Percentiles rank a stretch among this genome's conserved stretches.
phyloP scores from a whole-genome alignment of 1,139 yeast species.

The Hyphopichia khmerensis region DNA sequence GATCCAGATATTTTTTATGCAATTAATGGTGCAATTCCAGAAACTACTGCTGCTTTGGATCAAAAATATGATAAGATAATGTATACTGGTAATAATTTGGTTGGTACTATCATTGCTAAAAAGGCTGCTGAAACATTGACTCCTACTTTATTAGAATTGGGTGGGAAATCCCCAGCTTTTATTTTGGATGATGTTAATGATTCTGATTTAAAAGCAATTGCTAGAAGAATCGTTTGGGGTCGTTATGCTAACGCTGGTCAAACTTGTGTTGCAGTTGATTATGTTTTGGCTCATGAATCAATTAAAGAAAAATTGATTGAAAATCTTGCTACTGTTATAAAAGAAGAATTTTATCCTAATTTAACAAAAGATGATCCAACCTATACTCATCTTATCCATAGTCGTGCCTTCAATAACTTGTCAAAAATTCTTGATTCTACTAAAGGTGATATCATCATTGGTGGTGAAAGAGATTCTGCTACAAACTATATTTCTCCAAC shows the following conservation, averaged over 20 bases:
- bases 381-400: slow-evolving; percentile 66
- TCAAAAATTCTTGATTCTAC: slow-evolving; percentile 46
- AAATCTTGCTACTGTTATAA: slow-evolving; percentile 42
- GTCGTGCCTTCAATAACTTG: slow-evolving; percentile 56
- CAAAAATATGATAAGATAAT: slow-evolving; percentile 78
- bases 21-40: slow-evolving; percentile 74
- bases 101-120: slow-evolving; percentile 74
- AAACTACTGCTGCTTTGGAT: slow-evolving; percentile 64
- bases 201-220: slow-evolving; percentile 49
- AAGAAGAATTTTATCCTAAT: slow-evolving; percentile 47
- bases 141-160: slow-evolving; percentile 80
- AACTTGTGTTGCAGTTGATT: slow-evolving; percentile 88
- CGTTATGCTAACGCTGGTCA: slow-evolving; percentile 84
- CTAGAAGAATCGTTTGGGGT: slow-evolving; percentile 75
- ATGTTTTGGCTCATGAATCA: slow-evolving; percentile 62
- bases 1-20: slow-evolving; percentile 58
- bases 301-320: slow-evolving; percentile 54
- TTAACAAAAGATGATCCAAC: slow-evolving; percentile 25
- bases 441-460: slow-evolving; percentile 58
- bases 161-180: slow-evolving; percentile 90
- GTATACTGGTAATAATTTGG: slow-evolving; percentile 78
- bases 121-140: slow-evolving; percentile 85
- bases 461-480: slow-evolving; percentile 49
- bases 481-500: slow-evolving; percentile 72
- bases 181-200: slow-evolving; percentile 52